These are phyloP conservation scores for Chalciporus pseudorubinellus DNA, from an alignment of 768 basidiomycete genomes.

Conservation along the genomic window DNA sequence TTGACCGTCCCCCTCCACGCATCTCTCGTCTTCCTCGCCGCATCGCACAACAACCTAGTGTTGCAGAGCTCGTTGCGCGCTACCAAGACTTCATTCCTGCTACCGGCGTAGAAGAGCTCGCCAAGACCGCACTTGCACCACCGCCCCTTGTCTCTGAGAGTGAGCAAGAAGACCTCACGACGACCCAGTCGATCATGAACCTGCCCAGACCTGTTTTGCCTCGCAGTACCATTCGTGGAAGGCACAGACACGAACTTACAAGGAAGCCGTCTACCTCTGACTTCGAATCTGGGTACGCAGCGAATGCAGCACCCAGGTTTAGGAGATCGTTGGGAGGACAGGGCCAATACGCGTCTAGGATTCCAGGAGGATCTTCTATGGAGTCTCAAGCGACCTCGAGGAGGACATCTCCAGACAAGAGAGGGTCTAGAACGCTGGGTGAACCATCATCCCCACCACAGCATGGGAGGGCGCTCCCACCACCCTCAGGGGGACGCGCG, in stretches of 20 bases:
- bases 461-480: slow-evolving; percentile 26
- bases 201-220: slow-evolving; percentile 23
- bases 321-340: slow-evolving; percentile 44
- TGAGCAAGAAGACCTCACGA: slow-evolving; percentile 60
- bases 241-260: slow-evolving; percentile 45
- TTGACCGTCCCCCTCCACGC: slow-evolving; percentile 29
- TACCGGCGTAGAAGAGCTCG: slow-evolving; percentile 67
- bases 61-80: slow-evolving; percentile 82
- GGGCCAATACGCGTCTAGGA: slow-evolving; percentile 46
- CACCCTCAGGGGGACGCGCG: slow-evolving; percentile 32
- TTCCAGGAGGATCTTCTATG: slow-evolving; percentile 41
- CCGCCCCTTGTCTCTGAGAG: slow-evolving; percentile 68
- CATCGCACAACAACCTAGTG: slow-evolving; percentile 53
- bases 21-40: slow-evolving; percentile 66
- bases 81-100: slow-evolving; percentile 78
- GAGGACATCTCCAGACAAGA: slow-evolving; percentile 73
- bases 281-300: slow-evolving; percentile 89
- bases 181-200: slow-evolving; percentile 21
- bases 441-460: slow-evolving; percentile 35
- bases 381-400: slow-evolving; percentile 66
- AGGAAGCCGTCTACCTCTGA: slow-evolving; percentile 72
- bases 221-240: slow-evolving; percentile 43
- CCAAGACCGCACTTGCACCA: slow-evolving; percentile 68
- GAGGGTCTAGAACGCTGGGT: slow-evolving; percentile 34
- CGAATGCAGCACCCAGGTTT: slow-evolving; percentile 83